Evolutionary conservation across 352 stramenopile species (phyloP).

Genomic region (Ophiocytium majus): DNA sequence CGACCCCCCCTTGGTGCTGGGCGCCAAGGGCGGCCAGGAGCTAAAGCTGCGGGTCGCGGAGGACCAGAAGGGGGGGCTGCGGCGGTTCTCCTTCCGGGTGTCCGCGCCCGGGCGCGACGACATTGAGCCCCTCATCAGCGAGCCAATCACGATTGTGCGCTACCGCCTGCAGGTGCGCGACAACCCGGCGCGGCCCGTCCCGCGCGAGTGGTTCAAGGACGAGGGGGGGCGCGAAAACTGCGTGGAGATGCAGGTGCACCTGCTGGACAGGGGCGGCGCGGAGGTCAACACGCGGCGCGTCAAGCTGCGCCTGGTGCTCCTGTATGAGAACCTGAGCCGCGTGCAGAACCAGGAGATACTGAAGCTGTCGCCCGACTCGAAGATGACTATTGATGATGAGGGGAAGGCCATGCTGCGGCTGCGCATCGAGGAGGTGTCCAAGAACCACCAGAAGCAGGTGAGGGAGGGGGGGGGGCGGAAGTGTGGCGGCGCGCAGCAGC

Average conservation of each 20-base stretch:
- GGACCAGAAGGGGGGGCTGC: constrained; percentile 17
- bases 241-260: constrained; percentile 78
- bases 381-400: constrained; percentile 8
- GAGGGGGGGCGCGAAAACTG: constrained; percentile 90
- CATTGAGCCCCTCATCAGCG: constrained; percentile 49
- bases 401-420: constrained; percentile 16
- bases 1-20: background rate
- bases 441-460: constrained; percentile 90
- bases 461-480: too few relatives aligned
- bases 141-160: constrained; percentile 53
- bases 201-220: constrained; percentile 93
- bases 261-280: constrained; percentile 69
- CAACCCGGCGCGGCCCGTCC: constrained; percentile 65
- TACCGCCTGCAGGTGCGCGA: constrained; percentile 34
- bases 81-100: constrained; percentile 42
- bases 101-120: constrained; percentile 29
- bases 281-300: constrained; percentile 70
- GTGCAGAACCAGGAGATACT: constrained; percentile 30
- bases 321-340: constrained; percentile 28
- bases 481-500: too few relatives aligned
- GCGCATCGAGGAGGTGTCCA: constrained; percentile 63
- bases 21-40: background rate
- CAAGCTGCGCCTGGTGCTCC: constrained; percentile 56
- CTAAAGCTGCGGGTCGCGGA: constrained; percentile 5
- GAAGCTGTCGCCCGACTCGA: constrained; percentile 23